Base-by-base conservation (phyloP, 2,329 filamentous ascomycete species). In the Zymoseptoria brevis region DNA sequence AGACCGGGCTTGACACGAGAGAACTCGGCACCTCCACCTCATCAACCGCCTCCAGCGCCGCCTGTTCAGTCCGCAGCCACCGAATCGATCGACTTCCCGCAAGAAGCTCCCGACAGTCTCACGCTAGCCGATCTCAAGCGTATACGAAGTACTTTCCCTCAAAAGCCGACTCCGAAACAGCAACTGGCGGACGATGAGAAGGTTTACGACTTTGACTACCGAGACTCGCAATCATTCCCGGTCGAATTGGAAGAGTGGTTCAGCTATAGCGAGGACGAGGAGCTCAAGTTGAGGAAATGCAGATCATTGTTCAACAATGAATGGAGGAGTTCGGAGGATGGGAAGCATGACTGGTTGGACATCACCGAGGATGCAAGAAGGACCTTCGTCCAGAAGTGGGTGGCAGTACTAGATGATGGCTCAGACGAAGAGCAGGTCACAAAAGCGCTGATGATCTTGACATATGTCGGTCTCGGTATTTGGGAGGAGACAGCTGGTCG, bases 191-290 rank as follows among this genome's bases (percentile, higher is more conserved):
- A 66, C 6, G 54, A 69, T 11, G 65, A 68, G 41, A 66, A 66
- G 53, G 67, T 79, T 53, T 99, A 99, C 78, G 91, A 94, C 61
- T 99, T 96, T 72, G 83, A 73, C 29, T 81, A 81, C 63, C 71
- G 75, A 53, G 79, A 81, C 68, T 75, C 78, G 7, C 76, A 79
- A 19, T 75, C 73, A 0, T 87, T 96, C 67, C 85, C 89, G 19
- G 90, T 94, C 64, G 94, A 99, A 77, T 81, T 99, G 53, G 90
- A 97, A 72, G 94, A 99, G 76, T 99, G 94, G 94, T 99, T 99
- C 75, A 86, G 87, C 56, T 96, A 97, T 75, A 88, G 88, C 67
- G 86, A 90, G 62, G 88, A 89, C 74, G 92, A 97, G 72, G 89
- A 89, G 76, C 82, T 87, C 53, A 87, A 92, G 68, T 79, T 96